Base-by-base conservation (phyloP, 257 asterid species). In the Solanum rostratum region DNA sequence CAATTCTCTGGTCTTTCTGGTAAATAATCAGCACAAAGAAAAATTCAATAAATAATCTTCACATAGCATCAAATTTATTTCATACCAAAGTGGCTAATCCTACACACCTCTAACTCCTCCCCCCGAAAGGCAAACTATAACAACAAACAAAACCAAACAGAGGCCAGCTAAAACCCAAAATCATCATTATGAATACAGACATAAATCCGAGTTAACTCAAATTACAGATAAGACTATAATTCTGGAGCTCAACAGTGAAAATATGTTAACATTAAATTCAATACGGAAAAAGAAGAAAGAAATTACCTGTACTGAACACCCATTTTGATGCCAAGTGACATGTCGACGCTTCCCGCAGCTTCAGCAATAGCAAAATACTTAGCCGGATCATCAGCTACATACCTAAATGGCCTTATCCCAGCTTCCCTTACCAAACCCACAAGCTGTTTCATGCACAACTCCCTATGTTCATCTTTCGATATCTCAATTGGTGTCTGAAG, bases 261-360 rank as follows among this genome's bases (percentile, higher is more conserved):
- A 39, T 22, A n/a, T 39, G 79, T 10, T 37, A 43, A 71, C 41
- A 27, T 16, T 24, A 46, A 70, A 82, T 29, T 65, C 19, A 29
- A 29, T n/a, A 33, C 6, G 8, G 37, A 7, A 41, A 76, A 57
- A 7, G 8, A 11, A 12, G 11, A 37, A 19, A 82, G n/a, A 41
- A 22, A 86, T 88, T 63, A 96, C 99, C 99, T 96, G 96, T 90
- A 96, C 73, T 96, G 99, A 65, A 96, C 99, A 7, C 98, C 99
- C 94, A 93, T 87, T 89, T 96, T 96, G 87, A 96, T 94, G 88
- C 96, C 99, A 84, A 96, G 89, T 12, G 99, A 96, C 95, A 96
- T 92, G 59, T 96, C 99, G 49, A 96, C 93, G 86, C 98, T 89
- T n/a, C 99, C 99, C 82, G 90, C 98, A 73, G 99, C 99, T 88